Evolutionary conservation across 2,329 filamentous ascomycete genomes (phyloP), one percentile per base, ranked within the genome.

Genomic region (Aspergillus ustus): DNA sequence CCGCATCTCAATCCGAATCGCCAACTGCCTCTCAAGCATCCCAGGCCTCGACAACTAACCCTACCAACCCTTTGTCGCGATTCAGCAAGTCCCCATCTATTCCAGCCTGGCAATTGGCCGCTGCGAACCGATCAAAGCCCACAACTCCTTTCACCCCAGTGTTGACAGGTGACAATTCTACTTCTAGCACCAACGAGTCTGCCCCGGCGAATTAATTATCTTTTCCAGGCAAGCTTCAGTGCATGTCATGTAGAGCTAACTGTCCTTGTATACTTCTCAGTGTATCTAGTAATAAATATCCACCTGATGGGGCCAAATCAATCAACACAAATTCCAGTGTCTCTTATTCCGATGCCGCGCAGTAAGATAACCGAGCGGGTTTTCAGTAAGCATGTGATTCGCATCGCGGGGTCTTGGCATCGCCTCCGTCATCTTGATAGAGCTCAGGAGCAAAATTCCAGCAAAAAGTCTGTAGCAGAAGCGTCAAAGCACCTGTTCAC

Each of bases 101-200:
- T 67, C 91, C 91, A 4, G 86, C 90, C 4, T 93, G 91, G 91
- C 91, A 93, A 78, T 85, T 92, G 83, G 89, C 89, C 52, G 87
- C 88, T 73, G 82, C 87, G 34, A 87, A 84, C 69, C 86, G 75
- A 59, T 72, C 75, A 37, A 80, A 78, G 69, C 70, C 65, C 60
- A 67, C 69, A 4, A 70, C 75, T 31, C 70, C 72, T 34, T 64
- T 65, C 40, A 59, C 70, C 8, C 34, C 57, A 11, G 22, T 60
- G 29, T 44, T 49, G 40, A 52, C 49, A 17, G 50, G 54, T 43
- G 62, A 65, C 29, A 66, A 61, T 58, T 45, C 69, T 7, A 60
- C 61, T 58, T 43, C 69, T 9, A 61, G 60, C 51, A 64, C 63
- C 53, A 71, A 77, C 63, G 60, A 70, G 59, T 70, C 73, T 59